phyloP scores from a whole-genome alignment of 2,329 filamentous ascomycete species.

The Spiromastix sp. region DNA sequence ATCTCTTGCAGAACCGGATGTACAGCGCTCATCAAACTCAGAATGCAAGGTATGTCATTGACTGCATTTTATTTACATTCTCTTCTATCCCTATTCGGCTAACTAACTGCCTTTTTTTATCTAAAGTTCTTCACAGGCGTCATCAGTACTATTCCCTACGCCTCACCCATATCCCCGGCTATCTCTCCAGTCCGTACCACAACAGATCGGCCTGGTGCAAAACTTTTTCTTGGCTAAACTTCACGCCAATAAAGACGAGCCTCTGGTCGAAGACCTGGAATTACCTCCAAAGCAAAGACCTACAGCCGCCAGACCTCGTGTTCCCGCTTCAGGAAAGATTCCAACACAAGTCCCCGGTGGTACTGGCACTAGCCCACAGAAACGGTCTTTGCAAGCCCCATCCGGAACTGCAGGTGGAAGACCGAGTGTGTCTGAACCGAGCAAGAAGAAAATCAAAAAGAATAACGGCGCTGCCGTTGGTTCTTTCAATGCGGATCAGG shows the following conservation, averaged over 20 bases:
- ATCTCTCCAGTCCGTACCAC: constrained; percentile 63
- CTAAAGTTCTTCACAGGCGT: constrained; percentile 34
- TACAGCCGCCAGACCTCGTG: constrained; percentile 31
- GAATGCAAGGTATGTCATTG: constrained; percentile 42
- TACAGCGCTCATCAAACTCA: constrained; percentile 76
- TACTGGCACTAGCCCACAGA: constrained; percentile 29
- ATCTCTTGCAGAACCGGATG: constrained; percentile 85
- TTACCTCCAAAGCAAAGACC: constrained; percentile 79
- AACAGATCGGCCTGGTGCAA: constrained; percentile 77
- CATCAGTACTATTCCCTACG: constrained; percentile 49
- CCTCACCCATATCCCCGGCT: constrained; percentile 68
- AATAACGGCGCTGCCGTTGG: constrained; percentile 25
- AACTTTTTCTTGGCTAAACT: constrained; percentile 88
- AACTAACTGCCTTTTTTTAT: constrained; percentile 7
- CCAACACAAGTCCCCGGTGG: constrained; percentile 22
- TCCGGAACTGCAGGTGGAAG: constrained; percentile 18
- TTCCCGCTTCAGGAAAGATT: constrained; percentile 38
- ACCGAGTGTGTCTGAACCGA: constrained; percentile 22
- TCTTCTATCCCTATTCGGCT: constrained; percentile 8
- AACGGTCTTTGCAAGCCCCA: constrained; percentile 26
- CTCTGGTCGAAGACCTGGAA: constrained; percentile 88
- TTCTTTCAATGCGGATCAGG: constrained; percentile 19
- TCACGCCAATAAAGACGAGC: constrained; percentile 69
- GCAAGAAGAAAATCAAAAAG: constrained; percentile 34
- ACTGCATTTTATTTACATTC: constrained; percentile 4